These are phyloP conservation scores for Solanum appendiculatum DNA, from an alignment of 257 asterid genomes.

Conservation along the genomic window DNA sequence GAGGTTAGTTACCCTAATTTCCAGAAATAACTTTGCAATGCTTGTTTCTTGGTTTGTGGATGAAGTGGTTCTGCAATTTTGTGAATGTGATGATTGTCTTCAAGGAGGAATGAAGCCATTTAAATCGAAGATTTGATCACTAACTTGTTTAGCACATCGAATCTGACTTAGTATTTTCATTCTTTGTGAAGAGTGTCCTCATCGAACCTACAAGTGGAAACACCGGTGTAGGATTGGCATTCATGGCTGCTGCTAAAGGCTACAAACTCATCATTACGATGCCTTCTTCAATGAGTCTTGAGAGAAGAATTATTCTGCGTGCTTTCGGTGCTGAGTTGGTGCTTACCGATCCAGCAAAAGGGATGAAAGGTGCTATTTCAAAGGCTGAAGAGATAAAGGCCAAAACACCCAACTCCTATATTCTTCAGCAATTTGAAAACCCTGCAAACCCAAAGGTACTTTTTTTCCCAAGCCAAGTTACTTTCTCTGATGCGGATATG, in stretches of 20 bases:
- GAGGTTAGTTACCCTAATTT: conserved; percentile 31
- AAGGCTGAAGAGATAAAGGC: conserved; percentile 85
- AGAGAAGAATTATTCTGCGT: conserved; percentile 76
- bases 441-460: conserved; percentile 90
- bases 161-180: neutral
- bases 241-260: conserved; percentile 90
- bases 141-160: neutral
- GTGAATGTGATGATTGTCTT: neutral
- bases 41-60: neutral
- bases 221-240: conserved; percentile 95
- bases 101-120: neutral
- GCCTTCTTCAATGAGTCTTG: conserved; percentile 92
- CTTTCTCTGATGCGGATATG: neutral
- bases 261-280: conserved; percentile 82
- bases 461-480: neutral
- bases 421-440: conserved; percentile 92
- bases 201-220: conserved; percentile 95
- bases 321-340: conserved; percentile 95
- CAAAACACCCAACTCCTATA: conserved; percentile 78
- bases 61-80: neutral
- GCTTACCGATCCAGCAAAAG: conserved; percentile 84
- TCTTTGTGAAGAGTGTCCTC: conserved; percentile 58
- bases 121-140: neutral
- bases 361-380: conserved; percentile 75
- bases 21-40: neutral